A percentile compares a stretch with the other conserved stretches of the same genome.
Evolutionary conservation across 331 rosid species (phyloP).

Genomic region (Erythrophleum ivorense): DNA sequence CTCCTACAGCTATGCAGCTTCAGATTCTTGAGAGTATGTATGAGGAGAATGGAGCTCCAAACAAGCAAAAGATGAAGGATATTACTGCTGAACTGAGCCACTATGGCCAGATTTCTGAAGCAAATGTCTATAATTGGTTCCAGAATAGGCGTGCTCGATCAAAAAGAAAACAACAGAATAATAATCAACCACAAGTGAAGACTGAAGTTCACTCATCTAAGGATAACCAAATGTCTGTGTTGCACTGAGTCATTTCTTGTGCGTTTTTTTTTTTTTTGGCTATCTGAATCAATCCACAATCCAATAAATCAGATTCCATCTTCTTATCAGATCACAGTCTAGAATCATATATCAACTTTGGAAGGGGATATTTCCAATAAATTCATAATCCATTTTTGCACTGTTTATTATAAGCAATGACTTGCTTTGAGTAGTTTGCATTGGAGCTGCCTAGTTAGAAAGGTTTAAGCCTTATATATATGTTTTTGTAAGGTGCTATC

Average conservation of each 20-base stretch:
- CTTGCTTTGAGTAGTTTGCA: no score
- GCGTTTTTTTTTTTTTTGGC: neutral
- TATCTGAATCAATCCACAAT: neutral
- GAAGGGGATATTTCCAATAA: no score
- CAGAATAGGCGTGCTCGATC: no score
- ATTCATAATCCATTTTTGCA: no score
- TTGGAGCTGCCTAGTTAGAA: no score
- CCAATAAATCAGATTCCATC: neutral
- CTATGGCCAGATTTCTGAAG: neutral
- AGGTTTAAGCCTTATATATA: no score
- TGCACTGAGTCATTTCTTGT: neutral
- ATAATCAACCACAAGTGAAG: slow-evolving; percentile 64
- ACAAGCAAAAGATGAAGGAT: neutral
- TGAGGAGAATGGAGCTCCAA: neutral
- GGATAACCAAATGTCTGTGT: slow-evolving; percentile 40
- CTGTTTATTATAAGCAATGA: no score
- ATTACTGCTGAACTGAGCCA: neutral
- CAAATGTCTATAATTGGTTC: no score
- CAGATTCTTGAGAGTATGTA: slow-evolving; percentile 54
- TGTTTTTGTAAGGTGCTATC: slow-evolving; percentile 62
- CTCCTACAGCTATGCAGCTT: slow-evolving; percentile 64
- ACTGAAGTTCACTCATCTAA: slow-evolving; percentile 64
- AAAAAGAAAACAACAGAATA: neutral
- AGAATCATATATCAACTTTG: neutral
- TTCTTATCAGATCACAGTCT: neutral